A percentile compares a stretch with the other conserved stretches of the same genome.
Evolutionary conservation across 768 basidiomycete genomes (phyloP).

Genomic region (Boletus rubroflammeus): DNA sequence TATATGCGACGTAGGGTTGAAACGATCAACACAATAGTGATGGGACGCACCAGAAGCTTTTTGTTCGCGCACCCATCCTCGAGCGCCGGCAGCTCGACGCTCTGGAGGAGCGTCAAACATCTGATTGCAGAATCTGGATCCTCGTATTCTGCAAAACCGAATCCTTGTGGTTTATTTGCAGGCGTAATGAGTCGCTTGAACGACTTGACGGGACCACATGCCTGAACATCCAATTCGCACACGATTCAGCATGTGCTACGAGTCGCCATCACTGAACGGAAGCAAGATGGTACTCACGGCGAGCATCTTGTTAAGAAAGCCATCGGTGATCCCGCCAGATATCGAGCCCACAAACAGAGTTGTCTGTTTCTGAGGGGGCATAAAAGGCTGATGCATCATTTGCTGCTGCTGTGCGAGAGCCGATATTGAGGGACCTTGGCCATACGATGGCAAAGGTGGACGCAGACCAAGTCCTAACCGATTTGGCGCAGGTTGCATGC

Average conservation of each 20-base stretch:
- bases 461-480: slow-evolving; percentile 86
- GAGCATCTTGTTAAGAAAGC: slow-evolving; percentile 74
- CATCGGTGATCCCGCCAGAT: slow-evolving; percentile 86
- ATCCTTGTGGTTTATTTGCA: slow-evolving; percentile 91
- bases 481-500: slow-evolving; percentile 67
- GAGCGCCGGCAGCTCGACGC: slow-evolving; percentile 58
- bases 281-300: slow-evolving; percentile 45
- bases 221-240: slow-evolving; percentile 41
- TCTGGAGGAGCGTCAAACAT: slow-evolving; percentile 62
- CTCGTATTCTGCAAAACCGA: slow-evolving; percentile 95
- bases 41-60: slow-evolving; percentile 61
- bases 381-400: slow-evolving; percentile 53
- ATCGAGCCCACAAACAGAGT: slow-evolving; percentile 93
- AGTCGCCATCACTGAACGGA: not conserved
- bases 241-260: not conserved
- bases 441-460: slow-evolving; percentile 81
- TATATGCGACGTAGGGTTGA: slow-evolving; percentile 40
- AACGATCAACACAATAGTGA: not conserved
- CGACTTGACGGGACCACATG: slow-evolving; percentile 84
- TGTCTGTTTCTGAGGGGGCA: slow-evolving; percentile 69
- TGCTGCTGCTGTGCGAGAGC: slow-evolving; percentile 87
- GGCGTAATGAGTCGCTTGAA: slow-evolving; percentile 93
- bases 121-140: slow-evolving; percentile 89
- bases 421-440: slow-evolving; percentile 89
- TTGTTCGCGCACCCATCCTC: slow-evolving; percentile 61